Evolutionary conservation across 495 filamentous ascomycete genomes (phyloP).

Genomic region (Xylaria castorea): DNA sequence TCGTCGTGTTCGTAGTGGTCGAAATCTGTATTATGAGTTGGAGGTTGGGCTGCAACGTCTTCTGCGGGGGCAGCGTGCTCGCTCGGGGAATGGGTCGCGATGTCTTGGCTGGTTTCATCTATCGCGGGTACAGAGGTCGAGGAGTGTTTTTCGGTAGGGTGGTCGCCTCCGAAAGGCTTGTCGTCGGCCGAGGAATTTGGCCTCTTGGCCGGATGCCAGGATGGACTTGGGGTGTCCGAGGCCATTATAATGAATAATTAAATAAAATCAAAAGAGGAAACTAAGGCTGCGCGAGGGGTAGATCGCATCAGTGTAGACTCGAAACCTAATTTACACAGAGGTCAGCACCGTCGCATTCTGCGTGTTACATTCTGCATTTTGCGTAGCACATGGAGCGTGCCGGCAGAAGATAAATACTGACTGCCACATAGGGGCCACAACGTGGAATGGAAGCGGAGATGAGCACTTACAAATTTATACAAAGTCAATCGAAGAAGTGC

Average conservation of each 20-base stretch:
- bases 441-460: slow-evolving; percentile 2
- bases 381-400: not conserved
- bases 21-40: slow-evolving; percentile 37
- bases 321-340: not conserved
- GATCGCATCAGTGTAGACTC: slow-evolving; percentile 16
- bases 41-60: slow-evolving; percentile 26
- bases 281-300: slow-evolving; percentile 25
- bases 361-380: slow-evolving; percentile 7
- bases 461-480: slow-evolving; percentile 28
- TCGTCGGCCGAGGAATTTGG: slow-evolving; percentile 50
- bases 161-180: slow-evolving; percentile 19
- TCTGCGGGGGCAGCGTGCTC: slow-evolving; percentile 30
- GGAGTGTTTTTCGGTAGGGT: slow-evolving; percentile 9
- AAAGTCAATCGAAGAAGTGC: slow-evolving; percentile 21
- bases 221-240: slow-evolving; percentile 50
- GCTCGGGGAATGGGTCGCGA: not conserved
- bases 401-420: not conserved
- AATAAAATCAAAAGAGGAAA: slow-evolving; percentile 40
- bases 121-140: not conserved
- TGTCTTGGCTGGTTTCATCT: slow-evolving; percentile 14
- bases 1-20: slow-evolving; percentile 40
- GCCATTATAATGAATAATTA: slow-evolving; percentile 45
- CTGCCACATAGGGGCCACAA: not conserved
- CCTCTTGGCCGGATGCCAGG: slow-evolving; percentile 64
- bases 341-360: slow-evolving; percentile 13